Base-by-base conservation (phyloP, 371 early-diverging fungal genomes). In the Vairimorpha apis region DNA sequence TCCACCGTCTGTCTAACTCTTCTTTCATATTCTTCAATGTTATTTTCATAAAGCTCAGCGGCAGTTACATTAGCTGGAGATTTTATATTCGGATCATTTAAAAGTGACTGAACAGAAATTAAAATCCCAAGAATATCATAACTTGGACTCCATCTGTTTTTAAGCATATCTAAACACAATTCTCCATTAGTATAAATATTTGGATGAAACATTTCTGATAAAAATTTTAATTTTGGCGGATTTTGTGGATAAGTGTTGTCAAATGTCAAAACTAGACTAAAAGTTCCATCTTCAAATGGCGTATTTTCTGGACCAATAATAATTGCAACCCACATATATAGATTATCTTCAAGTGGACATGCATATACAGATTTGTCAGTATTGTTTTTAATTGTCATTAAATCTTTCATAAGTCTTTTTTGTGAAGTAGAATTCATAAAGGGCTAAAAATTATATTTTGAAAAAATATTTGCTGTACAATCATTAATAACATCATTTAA, bases 121-220 rank as follows among this genome's bases (percentile, higher is more conserved):
- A 95, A 84, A 35, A 95, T 92, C 4, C 92, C 92, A 5, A 92
- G 90, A 2, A 95, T 92, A 79, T 93, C 94, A 79, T 93, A 94
- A 0, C 93, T 93, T 3, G 95, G 94, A 27, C 92, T 93, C 98
- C 97, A 98, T 69, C 94, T 87, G 83, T 95, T 75, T 29, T 56
- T 72, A 72, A 96, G 83, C 81, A 98, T 95, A 82, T 96, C 97
- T 67, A 98, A 82, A 81, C 99, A 98, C 41, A 98, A 85, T 79
- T 95, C 94, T 5, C 99, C 99, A 82, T 90, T 93, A 62, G 91
- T 91, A 80, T 95, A 97, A 12, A 98, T 93, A 81, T 97, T 97
- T 1, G 98, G 97, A 82, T 98, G 99, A 85, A 93, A 98, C 91
- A 98, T 95, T 75, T 90, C 89, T 32, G 91, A 88, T 30, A 92